Base-by-base conservation (phyloP, 495 filamentous ascomycete species). In the Friedmanniomyces endolithicus region DNA sequence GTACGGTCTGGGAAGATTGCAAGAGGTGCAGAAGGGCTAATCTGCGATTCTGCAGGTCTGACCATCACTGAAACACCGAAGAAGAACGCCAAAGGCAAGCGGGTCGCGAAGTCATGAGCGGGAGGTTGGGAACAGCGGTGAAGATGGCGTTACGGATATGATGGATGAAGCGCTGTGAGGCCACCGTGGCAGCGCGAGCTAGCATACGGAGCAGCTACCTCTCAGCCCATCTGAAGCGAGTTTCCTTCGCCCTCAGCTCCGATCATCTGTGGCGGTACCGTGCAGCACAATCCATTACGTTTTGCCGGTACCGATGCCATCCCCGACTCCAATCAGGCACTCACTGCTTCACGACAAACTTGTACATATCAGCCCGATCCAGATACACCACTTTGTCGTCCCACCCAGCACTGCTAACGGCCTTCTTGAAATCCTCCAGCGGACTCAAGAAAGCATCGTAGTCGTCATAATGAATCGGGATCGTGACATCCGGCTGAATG, bases 11-110 rank as follows among this genome's bases (percentile, higher is more conserved):
- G 6, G n/a, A 20, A 43, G n/a, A n/a, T 50, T 22, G 35, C 17
- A 31, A 43, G 35, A 60, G 17, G n/a, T n/a, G n/a, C n/a, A 27
- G 9, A 37, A 20, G 59, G 63, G 58, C 70, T 74, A 63, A 70
- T 56, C 47, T 8, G 27, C 27, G 39, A 17, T 41, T n/a, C 27
- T 48, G 44, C 67, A 90, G 86, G 75, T 57, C 82, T 88, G 62
- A 78, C 78, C 64, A 86, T 88, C 66, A 79, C 75, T 67, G 86
- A 90, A 62, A 83, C 87, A 64, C 79, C 82, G 65, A 85, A 84
- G 76, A 83, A 82, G 70, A 80, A 79, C 67, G 78, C 80, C 72
- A 84, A 81, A 75, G 74, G 71, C 63, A 82, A 70, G 65, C 57
- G 55, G 33, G 48, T 55, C 27, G 59, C 53, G 22, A 59, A 61